These are phyloP conservation scores for Simplicillium aogashimaense DNA, from an alignment of 2,329 filamentous ascomycete species.

Conservation along the genomic window DNA sequence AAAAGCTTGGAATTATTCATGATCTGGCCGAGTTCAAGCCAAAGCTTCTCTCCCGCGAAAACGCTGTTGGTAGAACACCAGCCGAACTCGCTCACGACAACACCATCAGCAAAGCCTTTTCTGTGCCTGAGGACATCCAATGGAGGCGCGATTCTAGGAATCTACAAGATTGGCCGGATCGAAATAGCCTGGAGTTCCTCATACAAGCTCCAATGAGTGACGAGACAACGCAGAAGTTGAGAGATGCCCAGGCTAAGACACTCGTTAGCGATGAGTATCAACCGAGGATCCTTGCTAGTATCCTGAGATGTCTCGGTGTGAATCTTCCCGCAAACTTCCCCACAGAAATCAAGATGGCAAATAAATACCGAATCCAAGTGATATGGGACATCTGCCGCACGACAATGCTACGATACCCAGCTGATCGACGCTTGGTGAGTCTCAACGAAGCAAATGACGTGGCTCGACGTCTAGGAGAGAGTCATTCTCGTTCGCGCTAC, in stretches of 20 bases:
- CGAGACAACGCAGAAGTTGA: no score
- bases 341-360: background rate
- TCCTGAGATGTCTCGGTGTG: background rate
- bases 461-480: conserved; percentile 44
- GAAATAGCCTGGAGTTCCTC: no score
- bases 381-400: conserved; percentile 24
- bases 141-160: no score
- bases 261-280: background rate
- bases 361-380: conserved; percentile 10
- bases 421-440: conserved; percentile 39
- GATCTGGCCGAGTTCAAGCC: conserved; percentile 45
- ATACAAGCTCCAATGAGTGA: no score
- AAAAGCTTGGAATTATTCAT: conserved; percentile 24
- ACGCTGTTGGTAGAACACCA: conserved; percentile 66
- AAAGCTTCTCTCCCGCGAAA: conserved; percentile 58
- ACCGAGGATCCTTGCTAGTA: background rate
- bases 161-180: no score
- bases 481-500: conserved; percentile 26
- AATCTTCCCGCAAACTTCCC: no score
- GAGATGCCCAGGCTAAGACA: no score
- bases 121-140: conserved; percentile 8
- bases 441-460: conserved; percentile 50
- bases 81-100: conserved; percentile 54
- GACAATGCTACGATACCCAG: conserved; percentile 18
- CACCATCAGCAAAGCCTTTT: conserved; percentile 30